phyloP scores from a whole-genome alignment of 805 yeast species.

The Kuraishia ogatae region DNA sequence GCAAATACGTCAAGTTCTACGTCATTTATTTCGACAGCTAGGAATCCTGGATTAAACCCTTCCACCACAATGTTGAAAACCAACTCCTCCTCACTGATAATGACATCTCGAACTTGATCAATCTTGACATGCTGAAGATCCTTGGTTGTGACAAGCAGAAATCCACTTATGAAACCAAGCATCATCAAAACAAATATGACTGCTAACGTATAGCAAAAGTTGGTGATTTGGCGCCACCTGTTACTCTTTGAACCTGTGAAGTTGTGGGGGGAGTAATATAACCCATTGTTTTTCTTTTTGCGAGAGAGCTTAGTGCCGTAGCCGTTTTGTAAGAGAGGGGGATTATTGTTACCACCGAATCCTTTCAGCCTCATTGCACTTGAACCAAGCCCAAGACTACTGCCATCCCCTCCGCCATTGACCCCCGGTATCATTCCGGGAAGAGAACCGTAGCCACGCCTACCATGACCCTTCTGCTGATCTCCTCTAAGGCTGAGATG shows the following conservation, averaged over 20 bases:
- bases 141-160: slow-evolving; percentile 76
- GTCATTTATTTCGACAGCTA: slow-evolving; percentile 51
- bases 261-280: slow-evolving; percentile 27
- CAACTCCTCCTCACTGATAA: slow-evolving; percentile 78
- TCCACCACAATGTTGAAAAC: slow-evolving; percentile 70
- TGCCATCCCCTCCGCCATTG: background rate
- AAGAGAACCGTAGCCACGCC: background rate
- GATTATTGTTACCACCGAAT: background rate
- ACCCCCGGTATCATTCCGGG: background rate
- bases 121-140: slow-evolving; percentile 66
- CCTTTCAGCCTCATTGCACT: background rate
- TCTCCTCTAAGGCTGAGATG: slow-evolving; percentile 10
- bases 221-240: slow-evolving; percentile 20
- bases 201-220: slow-evolving; percentile 32
- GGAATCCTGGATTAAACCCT: slow-evolving; percentile 83
- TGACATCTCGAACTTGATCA: slow-evolving; percentile 53
- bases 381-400: background rate
- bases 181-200: slow-evolving; percentile 44
- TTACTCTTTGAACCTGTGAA: slow-evolving; percentile 23
- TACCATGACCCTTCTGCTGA: background rate
- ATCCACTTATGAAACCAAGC: slow-evolving; percentile 76
- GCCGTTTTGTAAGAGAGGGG: background rate
- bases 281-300: slow-evolving; percentile 9
- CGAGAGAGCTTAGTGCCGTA: background rate
- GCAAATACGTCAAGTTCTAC: slow-evolving; percentile 85